Evolutionary conservation across 345 rosid genomes (phyloP).

Genomic region (Clausena lansium): DNA sequence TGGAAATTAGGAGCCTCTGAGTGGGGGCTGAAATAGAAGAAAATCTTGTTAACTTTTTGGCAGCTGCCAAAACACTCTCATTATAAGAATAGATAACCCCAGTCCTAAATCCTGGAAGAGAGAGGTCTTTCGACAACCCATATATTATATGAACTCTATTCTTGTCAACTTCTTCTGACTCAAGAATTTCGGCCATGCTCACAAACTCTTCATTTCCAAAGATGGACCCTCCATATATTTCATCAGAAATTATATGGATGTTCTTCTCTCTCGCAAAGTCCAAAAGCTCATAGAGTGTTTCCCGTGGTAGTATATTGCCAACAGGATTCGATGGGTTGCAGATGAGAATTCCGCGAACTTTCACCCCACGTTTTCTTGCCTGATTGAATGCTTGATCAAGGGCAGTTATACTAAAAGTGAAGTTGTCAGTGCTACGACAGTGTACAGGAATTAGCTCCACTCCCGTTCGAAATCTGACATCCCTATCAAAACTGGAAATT

Average conservation of each 20-base stretch:
- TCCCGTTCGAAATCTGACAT: conserved; percentile 73
- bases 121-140: conserved; percentile 88
- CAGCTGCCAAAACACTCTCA: conserved; percentile 60
- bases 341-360: conserved; percentile 70
- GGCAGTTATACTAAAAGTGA: conserved; percentile 55
- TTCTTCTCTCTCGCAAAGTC: conserved; percentile 78
- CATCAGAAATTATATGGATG: conserved; percentile 83
- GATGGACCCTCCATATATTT: conserved; percentile 78
- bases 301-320: conserved; percentile 66
- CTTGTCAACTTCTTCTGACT: conserved; percentile 62
- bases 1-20: conserved; percentile 68
- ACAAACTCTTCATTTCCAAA: conserved; percentile 74
- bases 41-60: conserved; percentile 69
- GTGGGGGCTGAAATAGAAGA: conserved; percentile 71
- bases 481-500: conserved; percentile 79
- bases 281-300: conserved; percentile 52
- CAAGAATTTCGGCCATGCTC: conserved; percentile 76
- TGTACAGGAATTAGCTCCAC: conserved; percentile 86
- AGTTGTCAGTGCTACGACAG: conserved; percentile 82
- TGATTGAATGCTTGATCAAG: conserved; percentile 83
- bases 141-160: conserved; percentile 78
- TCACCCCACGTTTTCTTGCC: conserved; percentile 75
- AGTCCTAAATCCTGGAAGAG: conserved; percentile 79
- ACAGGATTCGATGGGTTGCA: conserved; percentile 91
- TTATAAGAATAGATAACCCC: conserved; percentile 78